Conservation (phyloP, 164 flowering plant species). For the Platanus orientalis region DNA sequence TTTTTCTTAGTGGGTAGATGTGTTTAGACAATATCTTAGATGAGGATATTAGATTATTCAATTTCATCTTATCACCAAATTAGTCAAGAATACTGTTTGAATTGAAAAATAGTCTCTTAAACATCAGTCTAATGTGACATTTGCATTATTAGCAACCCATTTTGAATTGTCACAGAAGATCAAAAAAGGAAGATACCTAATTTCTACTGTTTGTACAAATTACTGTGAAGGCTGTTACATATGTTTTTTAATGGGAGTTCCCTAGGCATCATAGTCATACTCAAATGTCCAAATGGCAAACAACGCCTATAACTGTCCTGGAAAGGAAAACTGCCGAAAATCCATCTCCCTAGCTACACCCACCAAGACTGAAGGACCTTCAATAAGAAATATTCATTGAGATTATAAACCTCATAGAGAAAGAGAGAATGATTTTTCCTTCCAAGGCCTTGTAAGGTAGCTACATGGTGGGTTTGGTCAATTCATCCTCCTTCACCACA, state of each 20-base stretch:
- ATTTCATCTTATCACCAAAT: neutral
- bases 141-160: neutral
- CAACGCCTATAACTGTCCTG: no score
- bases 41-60: neutral
- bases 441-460: neutral
- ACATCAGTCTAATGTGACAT: neutral
- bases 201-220: neutral
- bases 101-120: no score
- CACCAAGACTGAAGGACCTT: neutral
- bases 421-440: neutral
- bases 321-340: neutral
- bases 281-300: no score
- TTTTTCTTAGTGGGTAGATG: neutral
- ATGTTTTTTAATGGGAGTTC: no score
- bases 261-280: no score
- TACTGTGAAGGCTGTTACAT: no score
- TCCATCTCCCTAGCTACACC: neutral
- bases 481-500: conserved; percentile 13
- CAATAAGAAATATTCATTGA: neutral
- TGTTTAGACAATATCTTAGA: neutral
- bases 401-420: neutral
- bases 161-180: neutral
- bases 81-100: neutral
- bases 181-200: neutral
- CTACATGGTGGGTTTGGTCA: conserved; percentile 17